Evolutionary conservation across 768 basidiomycete genomes (phyloP).

Genomic region (Lentinus brumalis): DNA sequence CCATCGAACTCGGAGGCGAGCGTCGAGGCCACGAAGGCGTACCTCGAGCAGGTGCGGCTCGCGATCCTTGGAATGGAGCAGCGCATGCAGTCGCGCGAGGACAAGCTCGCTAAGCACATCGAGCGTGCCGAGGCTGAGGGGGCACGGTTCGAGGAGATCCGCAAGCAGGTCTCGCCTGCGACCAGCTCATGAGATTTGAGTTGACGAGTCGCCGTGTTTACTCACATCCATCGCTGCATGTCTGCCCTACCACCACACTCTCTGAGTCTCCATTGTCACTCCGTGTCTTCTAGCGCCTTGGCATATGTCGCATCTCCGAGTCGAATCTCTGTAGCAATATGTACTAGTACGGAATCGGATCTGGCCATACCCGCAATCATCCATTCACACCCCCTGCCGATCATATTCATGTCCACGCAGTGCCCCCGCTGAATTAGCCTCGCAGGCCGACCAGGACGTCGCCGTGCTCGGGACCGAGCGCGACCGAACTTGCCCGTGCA

Average conservation of each 20-base stretch:
- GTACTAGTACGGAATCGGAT: conserved; percentile 15
- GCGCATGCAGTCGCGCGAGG: conserved; percentile 62
- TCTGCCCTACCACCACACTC: neutral
- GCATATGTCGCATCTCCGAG: neutral
- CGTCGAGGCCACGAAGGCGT: conserved; percentile 49
- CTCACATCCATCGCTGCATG: neutral
- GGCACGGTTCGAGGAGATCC: conserved; percentile 51
- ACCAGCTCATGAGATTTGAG: conserved; percentile 3
- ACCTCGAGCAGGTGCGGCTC: conserved; percentile 69
- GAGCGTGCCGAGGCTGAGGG: conserved; percentile 63
- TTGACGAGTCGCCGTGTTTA: neutral
- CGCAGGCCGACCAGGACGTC: neutral
- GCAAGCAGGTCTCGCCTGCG: conserved; percentile 39
- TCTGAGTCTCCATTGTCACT: neutral
- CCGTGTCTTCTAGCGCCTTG: neutral
- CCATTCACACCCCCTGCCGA: neutral
- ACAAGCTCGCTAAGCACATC: conserved; percentile 59
- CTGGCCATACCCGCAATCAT: neutral
- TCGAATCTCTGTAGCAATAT: neutral
- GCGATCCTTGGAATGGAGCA: conserved; percentile 79
- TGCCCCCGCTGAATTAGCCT: neutral
- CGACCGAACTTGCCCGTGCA: neutral
- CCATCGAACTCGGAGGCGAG: conserved; percentile 14
- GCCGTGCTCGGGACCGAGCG: neutral
- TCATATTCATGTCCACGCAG: neutral